These are phyloP conservation scores for Hypoxylon lienhwacheense DNA, from an alignment of 495 filamentous ascomycete species.

Conservation along the genomic window DNA sequence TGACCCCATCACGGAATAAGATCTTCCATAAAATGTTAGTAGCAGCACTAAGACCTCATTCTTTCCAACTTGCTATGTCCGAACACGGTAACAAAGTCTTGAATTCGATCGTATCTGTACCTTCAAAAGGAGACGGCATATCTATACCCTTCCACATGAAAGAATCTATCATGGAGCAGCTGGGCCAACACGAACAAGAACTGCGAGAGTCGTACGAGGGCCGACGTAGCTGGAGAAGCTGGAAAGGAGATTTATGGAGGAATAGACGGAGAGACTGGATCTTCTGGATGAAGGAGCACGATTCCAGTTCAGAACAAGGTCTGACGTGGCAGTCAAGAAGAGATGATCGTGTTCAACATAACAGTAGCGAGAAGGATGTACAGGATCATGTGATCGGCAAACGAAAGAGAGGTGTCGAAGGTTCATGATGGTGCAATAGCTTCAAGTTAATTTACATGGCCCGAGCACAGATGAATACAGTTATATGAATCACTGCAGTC, in stretches of 20 bases:
- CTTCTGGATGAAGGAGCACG: constrained; percentile 61
- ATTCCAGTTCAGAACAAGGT: constrained; percentile 25
- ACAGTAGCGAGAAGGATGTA: no score
- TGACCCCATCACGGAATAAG: constrained; percentile 60
- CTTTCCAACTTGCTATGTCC: constrained; percentile 67
- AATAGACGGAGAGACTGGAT: constrained; percentile 70
- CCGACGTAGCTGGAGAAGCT: constrained; percentile 84
- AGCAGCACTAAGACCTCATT: constrained; percentile 53
- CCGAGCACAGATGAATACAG: no score
- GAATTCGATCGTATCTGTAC: constrained; percentile 71
- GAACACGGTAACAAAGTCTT: constrained; percentile 76
- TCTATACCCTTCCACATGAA: constrained; percentile 57
- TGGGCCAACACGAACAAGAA: constrained; percentile 57
- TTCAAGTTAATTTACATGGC: no score
- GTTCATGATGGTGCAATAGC: no score
- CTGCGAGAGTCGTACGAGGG: constrained; percentile 76
- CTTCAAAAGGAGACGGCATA: constrained; percentile 46
- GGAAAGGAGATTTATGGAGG: constrained; percentile 81
- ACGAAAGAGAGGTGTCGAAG: no score
- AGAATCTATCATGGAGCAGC: constrained; percentile 51
- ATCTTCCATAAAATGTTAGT: constrained; percentile 53
- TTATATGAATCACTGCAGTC: no score
- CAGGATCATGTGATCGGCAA: no score
- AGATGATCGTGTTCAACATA: not conserved
- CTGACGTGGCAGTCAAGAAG: constrained; percentile 1